These are phyloP conservation scores for Sequoiadendron giganteum DNA, from an alignment of 75 land plant genomes.

Conservation along the genomic window DNA sequence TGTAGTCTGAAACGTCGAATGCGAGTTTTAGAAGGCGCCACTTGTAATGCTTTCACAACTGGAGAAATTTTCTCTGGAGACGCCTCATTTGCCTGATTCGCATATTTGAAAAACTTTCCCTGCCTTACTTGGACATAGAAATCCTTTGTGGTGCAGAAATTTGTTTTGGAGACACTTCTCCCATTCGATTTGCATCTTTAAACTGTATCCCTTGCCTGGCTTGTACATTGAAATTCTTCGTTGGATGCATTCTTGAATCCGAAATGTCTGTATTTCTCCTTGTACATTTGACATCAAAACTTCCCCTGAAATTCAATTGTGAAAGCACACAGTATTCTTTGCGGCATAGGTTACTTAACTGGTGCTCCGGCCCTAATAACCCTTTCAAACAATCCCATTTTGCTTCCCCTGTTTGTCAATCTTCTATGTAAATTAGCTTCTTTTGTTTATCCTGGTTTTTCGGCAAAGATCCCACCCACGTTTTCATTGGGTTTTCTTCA, in stretches of 20 bases:
- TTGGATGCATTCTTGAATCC: neutral
- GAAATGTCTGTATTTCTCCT: neutral
- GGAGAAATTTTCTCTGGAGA: constrained; percentile 4
- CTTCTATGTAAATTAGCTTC: neutral
- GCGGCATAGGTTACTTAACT: neutral
- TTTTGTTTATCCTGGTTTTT: neutral
- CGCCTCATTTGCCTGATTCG: constrained; percentile 9
- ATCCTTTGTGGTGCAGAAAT: neutral
- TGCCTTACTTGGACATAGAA: neutral
- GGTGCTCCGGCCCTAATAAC: neutral
- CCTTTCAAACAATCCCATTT: neutral
- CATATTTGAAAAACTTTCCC: neutral
- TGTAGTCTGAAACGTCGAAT: constrained; percentile 25
- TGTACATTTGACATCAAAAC: neutral
- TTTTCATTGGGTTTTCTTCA: neutral
- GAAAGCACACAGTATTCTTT: neutral
- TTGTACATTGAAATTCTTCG: neutral
- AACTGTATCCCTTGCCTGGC: neutral
- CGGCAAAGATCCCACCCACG: neutral
- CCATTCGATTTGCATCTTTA: neutral
- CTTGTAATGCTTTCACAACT: neutral
- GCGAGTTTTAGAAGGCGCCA: constrained; percentile 6
- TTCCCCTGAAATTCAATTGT: neutral
- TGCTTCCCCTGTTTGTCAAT: neutral
- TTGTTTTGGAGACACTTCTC: neutral